These are phyloP conservation scores for Coniophora puteana DNA, from an alignment of 1,284 basidiomycete genomes.

Conservation along the genomic window DNA sequence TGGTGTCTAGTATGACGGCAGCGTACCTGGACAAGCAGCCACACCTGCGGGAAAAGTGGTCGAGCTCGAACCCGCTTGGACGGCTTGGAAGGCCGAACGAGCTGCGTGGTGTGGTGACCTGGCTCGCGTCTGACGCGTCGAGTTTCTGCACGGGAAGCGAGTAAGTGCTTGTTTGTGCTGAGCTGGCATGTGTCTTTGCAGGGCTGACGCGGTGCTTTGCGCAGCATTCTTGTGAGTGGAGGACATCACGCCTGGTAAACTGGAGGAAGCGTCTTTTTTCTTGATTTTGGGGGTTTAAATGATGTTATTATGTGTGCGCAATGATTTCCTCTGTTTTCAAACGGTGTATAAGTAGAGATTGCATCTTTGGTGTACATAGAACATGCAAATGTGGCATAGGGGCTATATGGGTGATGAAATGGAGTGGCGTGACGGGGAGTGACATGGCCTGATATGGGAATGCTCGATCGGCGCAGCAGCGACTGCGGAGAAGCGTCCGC, in stretches of 20 bases:
- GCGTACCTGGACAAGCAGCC: conserved; percentile 72
- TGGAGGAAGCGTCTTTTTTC: not conserved
- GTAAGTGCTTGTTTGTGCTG: conserved; percentile 38
- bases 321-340: not conserved
- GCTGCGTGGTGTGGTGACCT: conserved; percentile 71
- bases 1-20: conserved; percentile 63
- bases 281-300: not conserved
- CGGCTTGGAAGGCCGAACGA: conserved; percentile 76
- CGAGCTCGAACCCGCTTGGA: conserved; percentile 70
- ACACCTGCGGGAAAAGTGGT: conserved; percentile 68
- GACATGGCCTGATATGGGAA: not conserved
- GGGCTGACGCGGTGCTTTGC: conserved; percentile 6
- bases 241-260: conserved; percentile 68
- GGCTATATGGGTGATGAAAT: not conserved
- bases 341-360: not conserved
- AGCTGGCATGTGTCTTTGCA: not conserved
- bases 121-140: conserved; percentile 79
- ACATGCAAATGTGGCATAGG: not conserved
- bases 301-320: not conserved
- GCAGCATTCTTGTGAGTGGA: conserved; percentile 66
- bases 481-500: conserved; percentile 3
- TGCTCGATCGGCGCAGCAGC: conserved; percentile 4
- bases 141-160: conserved; percentile 77
- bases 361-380: not conserved
- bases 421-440: not conserved